These are phyloP conservation scores for Fraxinus anomala DNA, from an alignment of 257 asterid species.

Conservation along the genomic window DNA sequence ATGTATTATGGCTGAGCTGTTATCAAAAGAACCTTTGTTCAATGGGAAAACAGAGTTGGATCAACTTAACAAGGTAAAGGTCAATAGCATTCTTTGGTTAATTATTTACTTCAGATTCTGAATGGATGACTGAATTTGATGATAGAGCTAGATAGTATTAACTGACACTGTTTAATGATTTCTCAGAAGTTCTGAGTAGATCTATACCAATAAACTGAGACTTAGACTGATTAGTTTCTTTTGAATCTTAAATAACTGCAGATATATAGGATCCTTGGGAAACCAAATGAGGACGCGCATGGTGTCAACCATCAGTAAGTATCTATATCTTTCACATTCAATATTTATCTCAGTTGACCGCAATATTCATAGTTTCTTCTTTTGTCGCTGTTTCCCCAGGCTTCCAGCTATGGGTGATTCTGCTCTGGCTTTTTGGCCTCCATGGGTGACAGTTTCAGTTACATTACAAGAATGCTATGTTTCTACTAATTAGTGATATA, in stretches of 20 bases:
- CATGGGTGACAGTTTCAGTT: conserved; percentile 55
- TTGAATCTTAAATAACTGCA: conserved; percentile 19
- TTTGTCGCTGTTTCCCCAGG: conserved; percentile 59
- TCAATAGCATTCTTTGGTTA: not conserved
- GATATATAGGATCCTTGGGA: conserved; percentile 47
- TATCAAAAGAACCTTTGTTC: conserved; percentile 43
- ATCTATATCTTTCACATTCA: conserved; percentile 23
- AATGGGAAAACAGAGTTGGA: conserved; percentile 49
- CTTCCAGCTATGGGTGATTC: conserved; percentile 58
- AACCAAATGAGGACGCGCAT: conserved; percentile 47
- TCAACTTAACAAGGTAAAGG: conserved; percentile 50
- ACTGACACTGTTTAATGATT: not conserved
- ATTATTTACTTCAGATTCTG: not conserved
- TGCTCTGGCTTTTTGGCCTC: conserved; percentile 81
- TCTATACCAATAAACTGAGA: not conserved
- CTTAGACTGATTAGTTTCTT: not conserved
- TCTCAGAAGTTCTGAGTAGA: not conserved
- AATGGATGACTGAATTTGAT: not conserved
- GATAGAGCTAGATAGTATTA: not conserved
- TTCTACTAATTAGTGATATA: conserved; percentile 49
- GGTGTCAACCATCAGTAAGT: conserved; percentile 51
- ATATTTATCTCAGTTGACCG: not conserved
- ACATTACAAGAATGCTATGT: conserved; percentile 27
- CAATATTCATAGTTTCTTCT: conserved; percentile 31
- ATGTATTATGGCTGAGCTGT: conserved; percentile 85